Conservation (phyloP, 768 basidiomycete species). For the Ramaria rubella region DNA sequence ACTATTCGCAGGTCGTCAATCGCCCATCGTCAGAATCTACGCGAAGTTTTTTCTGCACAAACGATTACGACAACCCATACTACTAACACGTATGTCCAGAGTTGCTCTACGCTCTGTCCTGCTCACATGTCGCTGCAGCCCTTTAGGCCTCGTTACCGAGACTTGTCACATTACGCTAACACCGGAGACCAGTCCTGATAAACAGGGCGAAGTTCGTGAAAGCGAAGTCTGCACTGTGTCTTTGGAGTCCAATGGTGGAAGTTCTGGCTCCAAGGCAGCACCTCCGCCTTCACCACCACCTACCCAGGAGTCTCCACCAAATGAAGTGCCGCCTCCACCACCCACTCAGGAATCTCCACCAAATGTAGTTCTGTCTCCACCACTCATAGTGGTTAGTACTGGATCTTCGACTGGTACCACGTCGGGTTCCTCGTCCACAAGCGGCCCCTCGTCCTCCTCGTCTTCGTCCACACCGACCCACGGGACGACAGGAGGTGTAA, state of each 20-base stretch:
- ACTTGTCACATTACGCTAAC: slow-evolving; percentile 56
- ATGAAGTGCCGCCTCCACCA: background rate
- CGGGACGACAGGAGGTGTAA: background rate
- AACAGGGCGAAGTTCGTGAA: slow-evolving; percentile 44
- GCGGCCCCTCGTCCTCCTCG: background rate
- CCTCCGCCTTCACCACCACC: slow-evolving; percentile 1
- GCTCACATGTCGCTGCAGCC: background rate
- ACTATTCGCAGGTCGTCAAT: slow-evolving; percentile 3
- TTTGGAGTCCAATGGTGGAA: slow-evolving; percentile 17
- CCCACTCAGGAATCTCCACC: background rate
- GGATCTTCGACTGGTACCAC: background rate
- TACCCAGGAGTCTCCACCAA: background rate
- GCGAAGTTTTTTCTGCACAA: slow-evolving; percentile 21
- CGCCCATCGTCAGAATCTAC: background rate
- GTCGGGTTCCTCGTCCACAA: background rate
- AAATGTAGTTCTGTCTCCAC: slow-evolving; percentile 1
- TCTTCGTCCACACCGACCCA: background rate
- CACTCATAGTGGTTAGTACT: too few relatives aligned
- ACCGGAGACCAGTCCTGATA: slow-evolving; percentile 43
- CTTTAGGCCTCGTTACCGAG: slow-evolving; percentile 41
- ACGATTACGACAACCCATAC: slow-evolving; percentile 39
- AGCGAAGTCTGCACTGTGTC: slow-evolving; percentile 45
- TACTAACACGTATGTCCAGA: slow-evolving; percentile 40
- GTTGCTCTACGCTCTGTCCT: slow-evolving; percentile 12
- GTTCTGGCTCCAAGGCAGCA: background rate